Base-by-base conservation (phyloP, 1,139 yeast genomes). In the Yamadazyma jaroonii region DNA sequence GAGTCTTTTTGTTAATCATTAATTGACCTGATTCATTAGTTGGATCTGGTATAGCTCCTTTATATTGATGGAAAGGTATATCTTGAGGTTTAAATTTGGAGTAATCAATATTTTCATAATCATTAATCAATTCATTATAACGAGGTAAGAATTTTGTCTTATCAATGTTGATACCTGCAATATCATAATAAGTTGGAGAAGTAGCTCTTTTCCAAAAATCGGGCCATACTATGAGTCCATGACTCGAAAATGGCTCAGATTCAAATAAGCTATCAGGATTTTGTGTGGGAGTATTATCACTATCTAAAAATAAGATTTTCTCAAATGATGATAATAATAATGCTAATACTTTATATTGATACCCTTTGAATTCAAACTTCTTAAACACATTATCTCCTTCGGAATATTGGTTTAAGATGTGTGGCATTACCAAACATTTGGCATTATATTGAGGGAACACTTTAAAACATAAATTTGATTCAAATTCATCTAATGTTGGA, bases 1-100 rank as follows among this genome's bases (percentile, higher is more conserved):
- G 96, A 1, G 75, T 67, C 23, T 65, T 62, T 56, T 87, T 87
- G 40, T 81, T 74, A 21, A 86, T 69, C 73, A 84, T 68, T 39
- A 88, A 55, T 60, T 87, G 95, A 3, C 96, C 96, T 9, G 90
- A 81, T 57, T 88, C 96, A 3, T 85, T 78, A 3, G 88, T 75
- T 15, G 85, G 86, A 50, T 84, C 94, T 2, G 95, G 95, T 31
- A 87, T 75, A 6, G 90, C 73, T 3, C 87, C 87, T 42, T 69
- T 63, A 35, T 81, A 65, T 50, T 83, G 87, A 52, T 84, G 90
- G 47, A 79, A 68, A 14, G 90, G 86, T 2, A 75, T 64, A 13
- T 65, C 44, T 14, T 48, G 36, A 23, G 46, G 36, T 9, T 47
- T 44, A 6, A 40, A 31, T n/a, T 39, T 33, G 6, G 42, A 25